phyloP scores from a whole-genome alignment of 495 filamentous ascomycete species.

The Aspergillus indologenus region DNA sequence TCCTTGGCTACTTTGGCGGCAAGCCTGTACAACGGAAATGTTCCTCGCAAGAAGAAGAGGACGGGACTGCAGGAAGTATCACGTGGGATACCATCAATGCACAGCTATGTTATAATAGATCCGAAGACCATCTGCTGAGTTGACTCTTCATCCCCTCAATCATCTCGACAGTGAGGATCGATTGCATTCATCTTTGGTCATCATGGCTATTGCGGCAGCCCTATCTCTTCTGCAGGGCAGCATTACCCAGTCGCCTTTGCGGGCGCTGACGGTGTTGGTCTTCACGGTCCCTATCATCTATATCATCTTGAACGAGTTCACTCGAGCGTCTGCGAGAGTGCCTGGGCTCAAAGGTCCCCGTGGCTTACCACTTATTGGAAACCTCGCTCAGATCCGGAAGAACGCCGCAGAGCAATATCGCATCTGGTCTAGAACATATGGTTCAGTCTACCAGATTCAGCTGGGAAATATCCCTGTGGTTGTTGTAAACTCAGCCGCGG shows the following conservation, averaged over 20 bases:
- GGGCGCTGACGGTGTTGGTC: slow-evolving; percentile 24
- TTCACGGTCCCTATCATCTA: slow-evolving; percentile 40
- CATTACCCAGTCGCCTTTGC: slow-evolving; percentile 25
- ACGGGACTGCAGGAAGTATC: neutral
- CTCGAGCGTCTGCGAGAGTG: slow-evolving; percentile 48
- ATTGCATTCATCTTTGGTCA: neutral
- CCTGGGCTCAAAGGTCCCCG: slow-evolving; percentile 51
- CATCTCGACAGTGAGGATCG: neutral
- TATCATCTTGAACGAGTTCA: slow-evolving; percentile 51
- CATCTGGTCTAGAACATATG: slow-evolving; percentile 55
- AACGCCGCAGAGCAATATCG: slow-evolving; percentile 62
- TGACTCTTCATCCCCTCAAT: neutral
- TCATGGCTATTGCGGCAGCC: slow-evolving; percentile 33
- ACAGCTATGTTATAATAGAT: neutral
- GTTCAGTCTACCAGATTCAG: slow-evolving; percentile 62
- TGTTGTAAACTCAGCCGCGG: slow-evolving; percentile 56
- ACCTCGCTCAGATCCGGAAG: slow-evolving; percentile 54
- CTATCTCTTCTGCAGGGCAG: slow-evolving; percentile 26
- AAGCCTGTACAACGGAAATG: slow-evolving; percentile 10
- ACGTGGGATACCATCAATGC: neutral
- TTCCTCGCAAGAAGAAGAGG: slow-evolving; percentile 13
- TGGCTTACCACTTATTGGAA: slow-evolving; percentile 60
- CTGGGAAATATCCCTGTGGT: slow-evolving; percentile 60
- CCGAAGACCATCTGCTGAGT: neutral
- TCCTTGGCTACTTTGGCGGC: neutral